Evolutionary conservation across 2,329 filamentous ascomycete species (phyloP).

Genomic region (Zasmidium citrigriseum): DNA sequence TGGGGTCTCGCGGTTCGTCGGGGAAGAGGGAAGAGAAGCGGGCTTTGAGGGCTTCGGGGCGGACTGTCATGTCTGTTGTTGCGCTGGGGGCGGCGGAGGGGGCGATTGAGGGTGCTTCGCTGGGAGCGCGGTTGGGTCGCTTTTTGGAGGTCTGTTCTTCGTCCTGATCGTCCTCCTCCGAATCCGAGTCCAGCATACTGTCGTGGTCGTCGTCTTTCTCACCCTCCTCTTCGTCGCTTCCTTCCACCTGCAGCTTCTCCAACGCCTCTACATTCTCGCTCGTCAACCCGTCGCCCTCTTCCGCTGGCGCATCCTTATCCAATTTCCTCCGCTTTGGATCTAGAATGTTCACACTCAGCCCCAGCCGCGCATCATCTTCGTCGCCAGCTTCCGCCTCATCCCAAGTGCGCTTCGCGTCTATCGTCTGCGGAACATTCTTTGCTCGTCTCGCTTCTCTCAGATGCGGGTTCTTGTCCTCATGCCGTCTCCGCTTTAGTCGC

Average conservation of each 20-base stretch:
- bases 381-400: conserved; percentile 57
- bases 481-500: conserved; percentile 76
- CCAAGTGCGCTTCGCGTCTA: conserved; percentile 89
- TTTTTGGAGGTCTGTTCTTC: conserved; percentile 36
- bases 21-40: conserved; percentile 64
- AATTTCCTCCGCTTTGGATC: conserved; percentile 47
- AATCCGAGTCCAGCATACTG: conserved; percentile 70
- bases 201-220: conserved; percentile 59
- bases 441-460: conserved; percentile 72
- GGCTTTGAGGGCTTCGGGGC: conserved; percentile 60
- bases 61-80: conserved; percentile 61
- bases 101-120: conserved; percentile 49
- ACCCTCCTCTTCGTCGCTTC: conserved; percentile 22
- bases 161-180: conserved; percentile 52
- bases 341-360: conserved; percentile 48
- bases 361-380: conserved; percentile 40
- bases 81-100: conserved; percentile 47
- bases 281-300: conserved; percentile 12
- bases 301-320: conserved; percentile 27
- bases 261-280: conserved; percentile 14
- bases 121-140: conserved; percentile 32
- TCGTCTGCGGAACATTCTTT: conserved; percentile 75
- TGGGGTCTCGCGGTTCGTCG: conserved; percentile 60
- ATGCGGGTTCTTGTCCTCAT: conserved; percentile 80
- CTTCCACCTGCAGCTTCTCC: conserved; percentile 18